Percentiles rank a stretch among this genome's conserved stretches.
Evolutionary conservation across 192 early-diverging fungal genomes (phyloP).

Genomic region (Podila minutissima): DNA sequence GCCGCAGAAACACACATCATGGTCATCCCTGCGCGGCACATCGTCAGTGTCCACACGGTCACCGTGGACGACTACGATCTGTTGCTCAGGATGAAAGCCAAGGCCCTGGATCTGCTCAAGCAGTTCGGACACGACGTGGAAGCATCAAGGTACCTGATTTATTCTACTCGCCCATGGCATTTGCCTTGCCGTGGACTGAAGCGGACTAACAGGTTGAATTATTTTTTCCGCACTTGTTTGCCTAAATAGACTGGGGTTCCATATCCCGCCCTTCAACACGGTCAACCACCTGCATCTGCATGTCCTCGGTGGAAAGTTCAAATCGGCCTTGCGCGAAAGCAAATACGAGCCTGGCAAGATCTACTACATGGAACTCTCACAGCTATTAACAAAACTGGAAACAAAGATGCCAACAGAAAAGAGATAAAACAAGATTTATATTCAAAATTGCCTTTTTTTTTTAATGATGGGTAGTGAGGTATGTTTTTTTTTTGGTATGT

Average conservation of each 20-base stretch:
- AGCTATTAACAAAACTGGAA: constrained; percentile 16
- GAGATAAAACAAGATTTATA: not conserved
- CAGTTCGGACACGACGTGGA: constrained; percentile 15
- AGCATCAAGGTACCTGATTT: constrained; percentile 27
- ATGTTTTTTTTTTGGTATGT: not conserved
- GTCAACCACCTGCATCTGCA: constrained; percentile 79
- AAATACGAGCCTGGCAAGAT: constrained; percentile 30
- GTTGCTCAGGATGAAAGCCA: constrained; percentile 38
- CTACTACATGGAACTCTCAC: constrained; percentile 26
- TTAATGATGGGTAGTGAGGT: not conserved
- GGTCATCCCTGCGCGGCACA: constrained; percentile 51
- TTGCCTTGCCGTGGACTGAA: not conserved
- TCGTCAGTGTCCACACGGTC: constrained; percentile 53
- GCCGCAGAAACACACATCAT: constrained; percentile 53
- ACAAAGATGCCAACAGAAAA: not conserved
- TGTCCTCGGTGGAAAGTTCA: constrained; percentile 66
- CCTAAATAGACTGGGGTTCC: constrained; percentile 66
- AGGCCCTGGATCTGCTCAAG: constrained; percentile 37
- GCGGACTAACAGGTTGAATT: constrained; percentile 6
- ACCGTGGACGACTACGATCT: constrained; percentile 16
- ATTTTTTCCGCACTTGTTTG: not conserved
- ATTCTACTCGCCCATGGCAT: not conserved
- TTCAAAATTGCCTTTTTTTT: constrained; percentile 5
- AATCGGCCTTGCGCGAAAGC: constrained; percentile 4
- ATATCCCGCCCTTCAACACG: constrained; percentile 75